phyloP scores from a whole-genome alignment of 345 rosid genomes.

The Ceriops zippeliana region DNA sequence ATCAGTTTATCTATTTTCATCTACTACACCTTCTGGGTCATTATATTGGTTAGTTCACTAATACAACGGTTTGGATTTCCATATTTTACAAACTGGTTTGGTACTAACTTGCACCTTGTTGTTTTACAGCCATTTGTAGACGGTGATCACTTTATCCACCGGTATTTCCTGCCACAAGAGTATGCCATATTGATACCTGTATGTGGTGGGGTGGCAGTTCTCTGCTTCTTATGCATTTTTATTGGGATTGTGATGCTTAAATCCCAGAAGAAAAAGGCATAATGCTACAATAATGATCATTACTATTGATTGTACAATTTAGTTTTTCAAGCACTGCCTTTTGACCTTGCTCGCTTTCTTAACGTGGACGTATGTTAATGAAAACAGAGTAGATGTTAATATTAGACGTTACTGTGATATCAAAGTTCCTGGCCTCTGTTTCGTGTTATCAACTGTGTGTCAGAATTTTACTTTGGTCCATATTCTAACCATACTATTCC shows the following conservation, averaged over 20 bases:
- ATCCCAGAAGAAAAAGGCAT: slow-evolving; percentile 79
- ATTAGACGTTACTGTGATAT: not conserved
- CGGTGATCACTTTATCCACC: slow-evolving; percentile 76
- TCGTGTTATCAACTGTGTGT: not conserved
- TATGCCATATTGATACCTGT: slow-evolving; percentile 77
- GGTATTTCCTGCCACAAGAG: slow-evolving; percentile 82
- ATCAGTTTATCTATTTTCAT: slow-evolving; percentile 81
- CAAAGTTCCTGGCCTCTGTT: not conserved
- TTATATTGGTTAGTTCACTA: slow-evolving; percentile 61
- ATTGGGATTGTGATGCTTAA: slow-evolving; percentile 76
- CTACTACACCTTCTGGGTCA: slow-evolving; percentile 93
- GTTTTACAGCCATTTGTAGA: slow-evolving; percentile 87
- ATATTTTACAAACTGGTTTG: not conserved
- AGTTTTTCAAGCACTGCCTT: not conserved
- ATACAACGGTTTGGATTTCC: not conserved
- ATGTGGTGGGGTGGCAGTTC: slow-evolving; percentile 62
- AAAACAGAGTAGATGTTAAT: not conserved
- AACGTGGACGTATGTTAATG: not conserved
- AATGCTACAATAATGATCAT: not conserved
- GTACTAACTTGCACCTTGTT: slow-evolving; percentile 5
- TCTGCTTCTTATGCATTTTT: slow-evolving; percentile 61
- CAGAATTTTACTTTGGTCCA: not conserved
- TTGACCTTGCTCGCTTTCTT: not conserved
- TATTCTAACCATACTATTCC: no score
- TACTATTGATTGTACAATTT: not conserved